Percentiles rank a stretch among this genome's conserved stretches.
Evolutionary conservation across 257 asterid genomes (phyloP).

Genomic region (Solanum pennellii): DNA sequence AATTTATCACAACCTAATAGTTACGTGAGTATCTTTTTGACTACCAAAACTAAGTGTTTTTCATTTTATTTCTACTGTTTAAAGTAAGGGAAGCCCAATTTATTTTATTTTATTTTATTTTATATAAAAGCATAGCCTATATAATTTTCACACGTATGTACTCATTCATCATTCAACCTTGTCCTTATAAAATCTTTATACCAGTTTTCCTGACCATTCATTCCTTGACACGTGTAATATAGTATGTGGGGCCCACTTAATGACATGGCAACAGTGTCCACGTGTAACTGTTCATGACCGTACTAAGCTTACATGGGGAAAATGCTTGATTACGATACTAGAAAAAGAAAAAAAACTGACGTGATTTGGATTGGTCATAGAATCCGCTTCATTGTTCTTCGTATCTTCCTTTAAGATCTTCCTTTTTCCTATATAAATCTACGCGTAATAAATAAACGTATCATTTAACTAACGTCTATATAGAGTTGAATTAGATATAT

Average conservation of each 20-base stretch:
- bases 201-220: background rate
- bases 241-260: background rate
- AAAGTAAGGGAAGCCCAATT: background rate
- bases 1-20: background rate
- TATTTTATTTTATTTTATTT: background rate
- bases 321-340: background rate
- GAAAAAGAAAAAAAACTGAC: background rate
- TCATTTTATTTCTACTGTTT: background rate
- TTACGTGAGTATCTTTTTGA: background rate
- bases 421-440: background rate
- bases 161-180: background rate
- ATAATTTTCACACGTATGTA: background rate
- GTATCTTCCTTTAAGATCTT: background rate
- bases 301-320: background rate
- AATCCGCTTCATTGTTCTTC: slow-evolving; percentile 28
- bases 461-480: too few relatives aligned
- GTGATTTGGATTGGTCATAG: slow-evolving; percentile 19
- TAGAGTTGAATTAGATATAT: background rate
- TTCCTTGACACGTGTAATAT: background rate
- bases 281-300: background rate
- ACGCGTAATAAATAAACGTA: too few relatives aligned
- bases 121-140: background rate
- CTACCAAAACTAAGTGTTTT: background rate
- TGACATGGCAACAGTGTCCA: background rate
- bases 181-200: background rate